Evolutionary conservation across 176 grass and related monocot genomes (phyloP).

Genomic region (Metroxylon sagu): DNA sequence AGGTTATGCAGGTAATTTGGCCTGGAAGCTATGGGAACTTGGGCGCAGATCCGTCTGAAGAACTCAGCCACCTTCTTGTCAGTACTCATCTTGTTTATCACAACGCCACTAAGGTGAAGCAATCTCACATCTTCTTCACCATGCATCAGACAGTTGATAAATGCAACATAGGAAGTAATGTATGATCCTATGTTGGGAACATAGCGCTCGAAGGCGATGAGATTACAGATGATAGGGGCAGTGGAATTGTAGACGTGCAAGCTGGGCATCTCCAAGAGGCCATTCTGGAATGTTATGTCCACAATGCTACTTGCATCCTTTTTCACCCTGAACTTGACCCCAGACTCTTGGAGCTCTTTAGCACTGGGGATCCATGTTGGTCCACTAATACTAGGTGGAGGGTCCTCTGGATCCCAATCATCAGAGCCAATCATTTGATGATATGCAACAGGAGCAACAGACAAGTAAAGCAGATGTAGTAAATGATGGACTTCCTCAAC

Average conservation of each 20-base stretch:
- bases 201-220: constrained; percentile 3
- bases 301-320: constrained; percentile 5
- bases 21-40: not conserved
- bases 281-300: constrained; percentile 8
- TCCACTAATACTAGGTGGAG: not conserved
- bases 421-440: not conserved
- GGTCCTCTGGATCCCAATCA: constrained; percentile 2
- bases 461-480: constrained; percentile 11
- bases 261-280: constrained; percentile 9
- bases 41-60: constrained; percentile 7
- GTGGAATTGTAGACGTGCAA: constrained; percentile 8
- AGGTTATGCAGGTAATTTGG: constrained; percentile 4
- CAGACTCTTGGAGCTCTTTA: constrained; percentile 9
- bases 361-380: constrained; percentile 19
- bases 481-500: constrained; percentile 8
- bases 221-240: not conserved
- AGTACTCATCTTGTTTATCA: constrained; percentile 7
- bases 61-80: constrained; percentile 13
- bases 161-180: constrained; percentile 7
- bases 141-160: constrained; percentile 12
- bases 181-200: not conserved
- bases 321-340: constrained; percentile 11
- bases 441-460: not conserved
- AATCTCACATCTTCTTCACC: constrained; percentile 8
- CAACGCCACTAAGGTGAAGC: constrained; percentile 8